phyloP scores from a whole-genome alignment of 2,329 filamentous ascomycete genomes.

The Sporothrix globosa region DNA sequence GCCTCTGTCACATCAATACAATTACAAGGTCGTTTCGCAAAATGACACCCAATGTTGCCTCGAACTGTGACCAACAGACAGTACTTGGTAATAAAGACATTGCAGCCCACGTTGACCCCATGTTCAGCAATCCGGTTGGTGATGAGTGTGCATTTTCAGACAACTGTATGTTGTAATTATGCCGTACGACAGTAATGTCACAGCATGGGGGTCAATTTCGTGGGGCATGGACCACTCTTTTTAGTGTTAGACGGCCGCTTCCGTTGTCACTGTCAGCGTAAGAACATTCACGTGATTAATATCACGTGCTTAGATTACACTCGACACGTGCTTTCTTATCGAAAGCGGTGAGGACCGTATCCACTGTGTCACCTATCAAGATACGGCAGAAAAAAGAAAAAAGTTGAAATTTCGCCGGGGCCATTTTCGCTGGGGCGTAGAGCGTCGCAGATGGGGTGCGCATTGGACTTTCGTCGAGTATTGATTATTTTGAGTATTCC shows the following conservation, averaged over 20 bases:
- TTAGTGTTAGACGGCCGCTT: conserved; percentile 5
- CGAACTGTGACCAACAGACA: conserved; percentile 4
- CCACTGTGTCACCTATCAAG: neutral
- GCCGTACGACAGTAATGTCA: neutral
- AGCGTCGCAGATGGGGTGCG: neutral
- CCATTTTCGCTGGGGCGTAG: neutral
- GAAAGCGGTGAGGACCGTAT: conserved; percentile 29
- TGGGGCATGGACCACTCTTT: conserved; percentile 14
- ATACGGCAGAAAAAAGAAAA: conserved; percentile 34
- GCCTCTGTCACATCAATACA: too few relatives aligned
- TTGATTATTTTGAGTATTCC: neutral
- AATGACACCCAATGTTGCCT: neutral
- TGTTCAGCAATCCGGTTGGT: neutral
- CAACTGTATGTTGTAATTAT: too few relatives aligned
- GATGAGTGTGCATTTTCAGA: neutral
- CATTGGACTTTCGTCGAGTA: neutral
- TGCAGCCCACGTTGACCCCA: too few relatives aligned
- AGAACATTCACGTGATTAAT: neutral
- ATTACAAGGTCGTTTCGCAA: neutral
- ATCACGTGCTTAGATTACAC: neutral
- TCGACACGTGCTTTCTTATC: conserved; percentile 20
- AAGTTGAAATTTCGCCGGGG: conserved; percentile 29
- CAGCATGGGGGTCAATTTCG: neutral
- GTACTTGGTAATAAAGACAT: neutral
- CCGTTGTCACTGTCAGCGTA: neutral